Evolutionary conservation across 2,329 filamentous ascomycete species (phyloP), one percentile per base, ranked within the genome.

Genomic region (Knufia petricola): DNA sequence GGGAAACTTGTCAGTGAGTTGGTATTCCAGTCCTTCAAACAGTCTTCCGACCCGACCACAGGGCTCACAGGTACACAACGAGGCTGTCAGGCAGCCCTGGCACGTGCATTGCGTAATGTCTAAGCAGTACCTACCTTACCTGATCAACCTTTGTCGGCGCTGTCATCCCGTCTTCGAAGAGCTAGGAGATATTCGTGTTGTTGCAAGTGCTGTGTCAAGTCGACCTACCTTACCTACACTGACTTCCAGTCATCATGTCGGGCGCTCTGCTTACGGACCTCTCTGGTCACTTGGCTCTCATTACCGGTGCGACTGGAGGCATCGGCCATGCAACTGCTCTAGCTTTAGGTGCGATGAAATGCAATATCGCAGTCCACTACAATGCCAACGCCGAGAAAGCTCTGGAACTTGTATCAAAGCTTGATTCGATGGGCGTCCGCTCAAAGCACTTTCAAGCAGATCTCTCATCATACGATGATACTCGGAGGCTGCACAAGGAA

Each of bases 321-420:
- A 73, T 73, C 19, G 70, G 69, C 4, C 60, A 60, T 45, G 67
- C 69, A 2, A 71, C 69, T 19, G 64, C 63, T 39, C 59, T 62
- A 1, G 56, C 64, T 9, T 61, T 73, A 4, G 69, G 69, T 1
- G 57, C 55, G 20, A 60, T 66, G 15, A 68, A 68, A 17, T 71
- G 67, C 54, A 61, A 65, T 31, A 62, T 73, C 12, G 69, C 68
- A 3, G 58, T 71, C 1, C 69, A 73, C 55, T 72, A 69, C 61
- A 60, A 69, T 52, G 55, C 59, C 48, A 61, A 65, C 39, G 39
- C 56, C 28, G 50, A 60, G 21, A 56, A 54, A 34, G 61, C 66
- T 7, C 48, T 59, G 19, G 52, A 55, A 4, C 59, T 68, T 10
- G 61, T 64, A 9, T 50, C 53, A 4, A 55, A 66, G 20, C 56